These are phyloP conservation scores for Talaromyces thailandensis DNA, from an alignment of 495 filamentous ascomycete genomes.

Conservation along the genomic window DNA sequence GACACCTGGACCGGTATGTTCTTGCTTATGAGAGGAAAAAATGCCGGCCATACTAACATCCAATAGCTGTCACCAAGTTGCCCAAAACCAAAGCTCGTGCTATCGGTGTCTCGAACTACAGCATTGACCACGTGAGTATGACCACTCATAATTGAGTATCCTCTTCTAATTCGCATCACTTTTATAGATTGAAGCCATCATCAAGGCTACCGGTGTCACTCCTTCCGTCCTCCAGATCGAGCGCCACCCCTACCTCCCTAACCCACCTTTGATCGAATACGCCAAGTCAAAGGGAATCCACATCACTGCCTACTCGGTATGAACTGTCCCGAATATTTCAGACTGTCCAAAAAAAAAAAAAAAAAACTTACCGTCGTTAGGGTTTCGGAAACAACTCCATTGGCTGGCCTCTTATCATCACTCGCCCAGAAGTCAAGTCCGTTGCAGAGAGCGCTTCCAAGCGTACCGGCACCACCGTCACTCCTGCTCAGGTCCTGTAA, in stretches of 20 bases:
- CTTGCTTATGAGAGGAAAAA: neutral
- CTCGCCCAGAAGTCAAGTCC: constrained; percentile 32
- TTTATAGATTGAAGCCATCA: constrained; percentile 41
- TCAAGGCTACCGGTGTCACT: constrained; percentile 37
- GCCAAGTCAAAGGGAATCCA: constrained; percentile 37
- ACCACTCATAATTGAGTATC: neutral
- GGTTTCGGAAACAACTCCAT: constrained; percentile 42
- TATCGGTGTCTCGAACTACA: constrained; percentile 45
- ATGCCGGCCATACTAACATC: neutral
- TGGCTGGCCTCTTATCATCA: constrained; percentile 35
- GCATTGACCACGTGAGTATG: constrained; percentile 31
- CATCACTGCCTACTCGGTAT: constrained; percentile 40
- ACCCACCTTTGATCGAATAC: constrained; percentile 33
- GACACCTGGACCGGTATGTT: constrained; percentile 40
- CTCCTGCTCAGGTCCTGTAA: constrained; percentile 32
- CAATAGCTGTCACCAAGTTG: constrained; percentile 38
- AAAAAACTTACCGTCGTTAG: constrained; percentile 7
- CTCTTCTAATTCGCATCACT: neutral
- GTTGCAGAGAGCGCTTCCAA: constrained; percentile 32
- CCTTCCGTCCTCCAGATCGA: constrained; percentile 44
- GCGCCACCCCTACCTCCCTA: constrained; percentile 40
- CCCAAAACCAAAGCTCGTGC: constrained; percentile 42
- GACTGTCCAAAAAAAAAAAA: neutral
- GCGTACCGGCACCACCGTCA: constrained; percentile 30
- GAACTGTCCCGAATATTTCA: neutral